A percentile compares a stretch with the other conserved stretches of the same genome.
These are phyloP conservation scores for Diatrype stigma DNA, from an alignment of 2,329 filamentous ascomycete genomes.

Conservation along the genomic window DNA sequence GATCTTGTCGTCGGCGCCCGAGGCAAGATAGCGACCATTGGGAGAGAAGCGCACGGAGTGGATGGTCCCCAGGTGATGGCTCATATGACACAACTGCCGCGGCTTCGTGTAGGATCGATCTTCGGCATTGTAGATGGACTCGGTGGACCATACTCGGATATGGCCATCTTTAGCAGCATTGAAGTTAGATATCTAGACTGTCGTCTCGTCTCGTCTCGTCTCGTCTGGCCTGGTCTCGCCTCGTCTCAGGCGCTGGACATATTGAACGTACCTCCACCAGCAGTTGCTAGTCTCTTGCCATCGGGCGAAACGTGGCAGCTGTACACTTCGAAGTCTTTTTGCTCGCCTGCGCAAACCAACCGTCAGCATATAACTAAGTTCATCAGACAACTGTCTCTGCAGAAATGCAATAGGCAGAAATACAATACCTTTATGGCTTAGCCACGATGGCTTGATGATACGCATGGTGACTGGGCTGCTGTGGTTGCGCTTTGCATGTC, in stretches of 20 bases:
- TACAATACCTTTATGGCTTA: constrained; percentile 79
- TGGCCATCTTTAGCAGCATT: constrained; percentile 74
- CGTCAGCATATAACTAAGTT: no score
- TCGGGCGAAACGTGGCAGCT: constrained; percentile 97
- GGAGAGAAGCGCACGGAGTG: constrained; percentile 96
- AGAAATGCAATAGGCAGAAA: constrained; percentile 1
- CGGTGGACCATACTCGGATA: constrained; percentile 96
- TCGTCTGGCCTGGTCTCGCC: no score
- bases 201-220: no score
- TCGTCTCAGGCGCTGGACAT: not conserved
- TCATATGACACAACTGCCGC: constrained; percentile 95
- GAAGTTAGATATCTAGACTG: constrained; percentile 5
- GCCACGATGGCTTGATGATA: constrained; percentile 92
- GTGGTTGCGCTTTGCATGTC: constrained; percentile 28
- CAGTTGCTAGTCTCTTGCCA: constrained; percentile 85
- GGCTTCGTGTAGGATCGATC: constrained; percentile 70
- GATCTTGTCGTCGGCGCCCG: constrained; percentile 96
- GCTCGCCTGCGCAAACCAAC: constrained; percentile 62
- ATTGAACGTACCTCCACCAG: constrained; percentile 70
- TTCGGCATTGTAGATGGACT: constrained; percentile 80
- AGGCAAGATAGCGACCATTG: constrained; percentile 91
- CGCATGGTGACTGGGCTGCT: constrained; percentile 53
- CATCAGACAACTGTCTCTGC: constrained; percentile 5
- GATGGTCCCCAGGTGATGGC: constrained; percentile 95
- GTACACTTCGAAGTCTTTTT: constrained; percentile 98